These are phyloP conservation scores for Beauveria sp. DNA, from an alignment of 2,329 filamentous ascomycete genomes.

Conservation along the genomic window DNA sequence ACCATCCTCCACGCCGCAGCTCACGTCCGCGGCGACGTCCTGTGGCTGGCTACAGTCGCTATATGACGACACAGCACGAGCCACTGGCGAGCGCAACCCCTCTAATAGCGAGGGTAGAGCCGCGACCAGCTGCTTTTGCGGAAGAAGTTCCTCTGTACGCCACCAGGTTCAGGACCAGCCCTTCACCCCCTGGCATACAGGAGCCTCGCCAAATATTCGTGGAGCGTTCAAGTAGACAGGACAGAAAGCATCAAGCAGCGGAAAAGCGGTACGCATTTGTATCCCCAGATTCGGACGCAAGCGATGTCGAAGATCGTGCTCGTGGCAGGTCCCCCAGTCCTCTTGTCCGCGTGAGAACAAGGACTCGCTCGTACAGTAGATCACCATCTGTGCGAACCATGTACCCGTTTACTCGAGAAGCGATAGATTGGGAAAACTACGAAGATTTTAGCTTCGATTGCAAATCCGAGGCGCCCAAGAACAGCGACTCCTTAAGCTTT, in stretches of 20 bases:
- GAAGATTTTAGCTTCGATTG: conserved; percentile 10
- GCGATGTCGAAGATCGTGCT: neutral
- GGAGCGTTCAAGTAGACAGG: neutral
- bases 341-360: neutral
- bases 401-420: neutral
- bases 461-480: conserved; percentile 18
- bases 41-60: neutral
- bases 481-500: conserved; percentile 22
- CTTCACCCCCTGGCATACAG: neutral
- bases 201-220: neutral
- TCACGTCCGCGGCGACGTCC: neutral
- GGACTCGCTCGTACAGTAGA: neutral
- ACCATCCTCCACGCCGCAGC: neutral
- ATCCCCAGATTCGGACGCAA: neutral
- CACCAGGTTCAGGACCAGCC: neutral
- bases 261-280: neutral
- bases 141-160: neutral
- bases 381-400: neutral
- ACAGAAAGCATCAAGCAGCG: neutral
- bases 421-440: neutral
- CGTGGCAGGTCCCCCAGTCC: neutral
- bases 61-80: neutral
- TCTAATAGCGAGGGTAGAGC: neutral
- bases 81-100: neutral
- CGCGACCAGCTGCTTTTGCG: neutral